Conservation (phyloP, 1,284 basidiomycete genomes). For the Leccinum subrobustum region DNA sequence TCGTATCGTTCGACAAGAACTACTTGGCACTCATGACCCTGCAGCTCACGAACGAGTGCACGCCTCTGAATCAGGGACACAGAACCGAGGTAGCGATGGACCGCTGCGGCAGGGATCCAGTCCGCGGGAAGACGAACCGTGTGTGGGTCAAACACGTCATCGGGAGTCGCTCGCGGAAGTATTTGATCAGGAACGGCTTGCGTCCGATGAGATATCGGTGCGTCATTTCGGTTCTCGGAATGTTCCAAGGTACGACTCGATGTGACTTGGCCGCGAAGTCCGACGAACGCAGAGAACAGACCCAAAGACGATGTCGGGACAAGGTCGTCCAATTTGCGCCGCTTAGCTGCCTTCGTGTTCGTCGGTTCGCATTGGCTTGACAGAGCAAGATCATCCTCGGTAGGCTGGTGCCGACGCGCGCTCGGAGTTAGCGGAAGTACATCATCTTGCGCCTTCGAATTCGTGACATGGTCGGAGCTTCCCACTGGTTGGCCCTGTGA, state of each 20-base stretch:
- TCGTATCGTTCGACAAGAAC: conserved; percentile 61
- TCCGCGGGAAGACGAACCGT: conserved; percentile 46
- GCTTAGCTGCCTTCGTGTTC: conserved; percentile 17
- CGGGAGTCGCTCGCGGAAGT: conserved; percentile 34
- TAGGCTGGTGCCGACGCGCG: neutral
- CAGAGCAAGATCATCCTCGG: conserved; percentile 1
- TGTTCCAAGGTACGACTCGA: conserved; percentile 9
- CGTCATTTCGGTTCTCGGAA: conserved; percentile 26
- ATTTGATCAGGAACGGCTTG: conserved; percentile 12
- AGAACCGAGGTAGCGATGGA: conserved; percentile 69
- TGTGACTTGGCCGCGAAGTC: conserved; percentile 24
- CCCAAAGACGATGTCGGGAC: conserved; percentile 28
- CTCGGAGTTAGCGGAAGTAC: conserved; percentile 8
- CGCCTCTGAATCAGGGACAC: conserved; percentile 66
- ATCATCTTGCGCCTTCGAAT: conserved; percentile 7
- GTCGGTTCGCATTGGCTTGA: conserved; percentile 3
- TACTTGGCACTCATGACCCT: conserved; percentile 43
- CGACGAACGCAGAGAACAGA: conserved; percentile 26
- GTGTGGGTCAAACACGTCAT: conserved; percentile 45
- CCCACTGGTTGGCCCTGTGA: conserved; percentile 18
- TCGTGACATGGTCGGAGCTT: conserved; percentile 3
- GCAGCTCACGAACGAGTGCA: conserved; percentile 50
- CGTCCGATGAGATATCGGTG: conserved; percentile 12
- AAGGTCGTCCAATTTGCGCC: conserved; percentile 29
- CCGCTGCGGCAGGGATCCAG: conserved; percentile 33